A percentile compares a stretch with the other conserved stretches of the same genome.
These are phyloP conservation scores for Pseudozyma pruni DNA, from an alignment of 1,284 basidiomycete genomes.

Conservation along the genomic window DNA sequence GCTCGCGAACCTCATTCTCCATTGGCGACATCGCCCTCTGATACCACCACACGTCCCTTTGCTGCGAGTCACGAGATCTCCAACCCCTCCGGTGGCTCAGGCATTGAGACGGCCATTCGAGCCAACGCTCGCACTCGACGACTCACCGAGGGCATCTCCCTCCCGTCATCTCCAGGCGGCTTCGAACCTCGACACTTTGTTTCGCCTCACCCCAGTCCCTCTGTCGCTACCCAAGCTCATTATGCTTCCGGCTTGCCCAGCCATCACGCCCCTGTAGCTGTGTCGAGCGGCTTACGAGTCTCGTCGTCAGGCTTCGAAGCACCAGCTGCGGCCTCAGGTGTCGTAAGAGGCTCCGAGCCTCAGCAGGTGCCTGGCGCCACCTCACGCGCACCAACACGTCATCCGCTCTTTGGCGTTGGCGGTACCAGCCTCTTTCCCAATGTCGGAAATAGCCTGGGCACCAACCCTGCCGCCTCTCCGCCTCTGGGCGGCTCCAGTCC, in stretches of 20 bases:
- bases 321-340: conserved; percentile 3
- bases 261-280: conserved; percentile 31
- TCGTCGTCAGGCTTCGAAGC: conserved; percentile 19
- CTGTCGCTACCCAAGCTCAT: conserved; percentile 48
- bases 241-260: conserved; percentile 48
- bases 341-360: conserved; percentile 29
- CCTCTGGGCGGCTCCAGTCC: conserved; percentile 38
- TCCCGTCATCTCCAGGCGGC: conserved; percentile 27
- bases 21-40: neutral
- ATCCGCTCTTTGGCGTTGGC: conserved; percentile 38
- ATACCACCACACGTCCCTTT: conserved; percentile 5
- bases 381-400: conserved; percentile 30
- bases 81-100: conserved; percentile 13
- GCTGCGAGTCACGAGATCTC: conserved; percentile 34
- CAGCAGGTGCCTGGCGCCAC: conserved; percentile 30
- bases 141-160: conserved; percentile 31
- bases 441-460: conserved; percentile 39
- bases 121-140: conserved; percentile 33
- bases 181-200: conserved; percentile 51
- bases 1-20: conserved; percentile 15
- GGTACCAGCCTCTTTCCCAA: conserved; percentile 38
- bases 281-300: conserved; percentile 39
- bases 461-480: conserved; percentile 36
- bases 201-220: conserved; percentile 48
- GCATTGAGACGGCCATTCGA: conserved; percentile 37